A percentile compares a stretch with the other conserved stretches of the same genome.
Conservation (phyloP, 2,329 filamentous ascomycete genomes). For the Passalora sequoiae region DNA sequence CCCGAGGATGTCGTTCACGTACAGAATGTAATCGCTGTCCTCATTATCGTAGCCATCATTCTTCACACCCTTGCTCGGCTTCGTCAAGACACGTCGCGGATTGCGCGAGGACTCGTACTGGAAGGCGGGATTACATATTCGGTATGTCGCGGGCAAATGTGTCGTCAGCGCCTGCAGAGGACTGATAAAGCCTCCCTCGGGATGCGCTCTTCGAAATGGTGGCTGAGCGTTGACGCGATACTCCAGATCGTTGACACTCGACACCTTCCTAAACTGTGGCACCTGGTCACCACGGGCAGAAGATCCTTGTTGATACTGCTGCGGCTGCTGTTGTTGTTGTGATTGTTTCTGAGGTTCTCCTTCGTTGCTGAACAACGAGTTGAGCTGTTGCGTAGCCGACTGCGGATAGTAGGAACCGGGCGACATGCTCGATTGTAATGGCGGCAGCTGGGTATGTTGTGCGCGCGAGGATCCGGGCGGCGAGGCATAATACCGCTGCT, state of each 20-base stretch:
- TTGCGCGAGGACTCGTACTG: constrained; percentile 99
- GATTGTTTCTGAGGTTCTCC: constrained; percentile 45
- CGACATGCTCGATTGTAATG: constrained; percentile 64
- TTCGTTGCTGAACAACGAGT: constrained; percentile 58
- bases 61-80: constrained; percentile 96
- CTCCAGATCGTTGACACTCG: constrained; percentile 66
- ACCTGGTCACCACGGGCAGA: constrained; percentile 48
- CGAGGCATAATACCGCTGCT: constrained; percentile 54
- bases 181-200: constrained; percentile 96
- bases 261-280: constrained; percentile 79
- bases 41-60: constrained; percentile 99
- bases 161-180: constrained; percentile 92
- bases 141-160: constrained; percentile 89
- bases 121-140: constrained; percentile 96
- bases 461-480: constrained; percentile 44
- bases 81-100: constrained; percentile 88
- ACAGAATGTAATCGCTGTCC: constrained; percentile 98
- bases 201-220: constrained; percentile 85
- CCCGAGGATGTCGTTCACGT: constrained; percentile 96
- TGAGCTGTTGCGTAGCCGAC: constrained; percentile 65
- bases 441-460: constrained; percentile 64
- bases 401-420: constrained; percentile 56
- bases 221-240: constrained; percentile 84
- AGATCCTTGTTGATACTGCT: constrained; percentile 29
- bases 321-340: constrained; percentile 12